Evolutionary conservation across 2,329 filamentous ascomycete genomes (phyloP), one percentile per base, ranked within the genome.

Genomic region (Orbilia oligospora): DNA sequence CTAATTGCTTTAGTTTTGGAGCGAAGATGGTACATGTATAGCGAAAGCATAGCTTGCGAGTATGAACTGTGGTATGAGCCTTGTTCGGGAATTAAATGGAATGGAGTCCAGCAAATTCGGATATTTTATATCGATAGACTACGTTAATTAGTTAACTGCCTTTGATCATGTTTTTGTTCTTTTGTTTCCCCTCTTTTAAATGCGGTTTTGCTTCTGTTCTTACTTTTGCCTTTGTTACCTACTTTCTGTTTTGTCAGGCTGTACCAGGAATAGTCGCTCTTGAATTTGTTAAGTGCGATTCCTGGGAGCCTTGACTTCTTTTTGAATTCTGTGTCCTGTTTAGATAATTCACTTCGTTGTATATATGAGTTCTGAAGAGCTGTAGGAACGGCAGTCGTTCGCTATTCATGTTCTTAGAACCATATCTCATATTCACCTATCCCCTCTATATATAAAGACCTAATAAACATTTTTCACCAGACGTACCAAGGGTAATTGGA

Each of bases 11-110:
- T 65, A 27, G 41, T 10, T 67, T 63, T 71, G 36, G 24, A 71
- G 51, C 49, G 56, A 41, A 27, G 30, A 58, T 61, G 56, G 56
- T 44, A 61, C 56, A 58, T 58, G 30, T 41, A 22, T 48, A 53
- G 38, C 33, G 33, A 30, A 30, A 55, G 70, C 61, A 73, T 73
- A 67, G 70, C 63, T 67, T 73, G 49, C 61, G 61, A 66, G 36
- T 41, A 46, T 27, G 48, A n/a, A 10, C 12, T 44, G 44, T 46
- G 16, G 68, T 33, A 73, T 67, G 9, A 36, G 33, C 33, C 33
- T 41, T 58, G 53, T 41, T 58, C 22, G 56, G 33, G 56, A 44
- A 33, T 20, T 61, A 61, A 18, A 61, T 14, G 53, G 53, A 33
- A 44, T 44, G 56, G 56, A 61, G 56, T 61, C 33, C 9, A 61